Conservation (phyloP, 805 yeast species). For the Sungouiozyma intestinalis region DNA sequence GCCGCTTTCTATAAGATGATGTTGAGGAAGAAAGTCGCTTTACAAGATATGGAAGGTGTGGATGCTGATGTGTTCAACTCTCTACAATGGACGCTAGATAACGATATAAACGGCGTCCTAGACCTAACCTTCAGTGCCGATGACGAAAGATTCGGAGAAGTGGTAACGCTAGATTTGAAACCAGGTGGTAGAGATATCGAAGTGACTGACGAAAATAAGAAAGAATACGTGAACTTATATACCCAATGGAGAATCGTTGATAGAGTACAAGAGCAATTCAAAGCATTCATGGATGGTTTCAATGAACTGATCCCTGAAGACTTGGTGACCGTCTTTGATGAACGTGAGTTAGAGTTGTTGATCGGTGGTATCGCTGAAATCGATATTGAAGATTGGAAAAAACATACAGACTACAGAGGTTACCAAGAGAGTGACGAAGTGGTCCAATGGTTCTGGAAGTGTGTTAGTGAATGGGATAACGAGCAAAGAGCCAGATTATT, state of each 20-base stretch:
- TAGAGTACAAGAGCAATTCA: constrained; percentile 91
- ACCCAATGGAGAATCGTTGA: constrained; percentile 93
- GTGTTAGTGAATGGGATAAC: constrained; percentile 86
- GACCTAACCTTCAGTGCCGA: constrained; percentile 82
- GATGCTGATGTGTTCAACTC: constrained; percentile 95
- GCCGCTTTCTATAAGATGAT: constrained; percentile 98
- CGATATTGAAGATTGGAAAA: constrained; percentile 98
- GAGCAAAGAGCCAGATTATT: constrained; percentile 92
- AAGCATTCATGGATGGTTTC: constrained; percentile 94
- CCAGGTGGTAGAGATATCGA: constrained; percentile 81
- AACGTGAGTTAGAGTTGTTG: constrained; percentile 88
- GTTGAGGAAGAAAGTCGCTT: constrained; percentile 84
- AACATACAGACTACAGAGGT: constrained; percentile 97
- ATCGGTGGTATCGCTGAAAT: constrained; percentile 98
- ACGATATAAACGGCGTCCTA: constrained; percentile 79
- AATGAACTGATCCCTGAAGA: constrained; percentile 97
- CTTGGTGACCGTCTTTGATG: constrained; percentile 91
- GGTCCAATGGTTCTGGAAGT: constrained; percentile 97
- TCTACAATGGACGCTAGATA: constrained; percentile 89
- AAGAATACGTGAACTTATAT: constrained; percentile 87
- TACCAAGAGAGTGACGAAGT: constrained; percentile 94
- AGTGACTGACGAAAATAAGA: constrained; percentile 90
- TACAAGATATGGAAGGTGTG: constrained; percentile 98
- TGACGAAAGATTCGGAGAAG: constrained; percentile 93
- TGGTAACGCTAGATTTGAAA: constrained; percentile 80